Percentiles rank a stretch among this genome's conserved stretches.
These are phyloP conservation scores for Trametes hirsuta DNA, from an alignment of 1,284 basidiomycete genomes.

Conservation along the genomic window DNA sequence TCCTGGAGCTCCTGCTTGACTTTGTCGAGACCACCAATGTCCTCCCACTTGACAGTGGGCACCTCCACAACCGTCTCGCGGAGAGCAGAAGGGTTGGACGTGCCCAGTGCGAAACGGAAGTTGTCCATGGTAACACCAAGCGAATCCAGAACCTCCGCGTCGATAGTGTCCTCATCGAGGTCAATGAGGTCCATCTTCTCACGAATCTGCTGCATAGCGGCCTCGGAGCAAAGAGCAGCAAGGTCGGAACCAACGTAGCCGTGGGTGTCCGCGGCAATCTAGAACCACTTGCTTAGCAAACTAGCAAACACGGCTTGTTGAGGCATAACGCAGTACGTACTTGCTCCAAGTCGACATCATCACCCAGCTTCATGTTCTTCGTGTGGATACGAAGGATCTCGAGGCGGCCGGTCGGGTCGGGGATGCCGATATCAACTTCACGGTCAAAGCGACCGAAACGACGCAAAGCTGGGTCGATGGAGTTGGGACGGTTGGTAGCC, in stretches of 20 bases:
- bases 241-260: constrained; percentile 99
- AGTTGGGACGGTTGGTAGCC: constrained; percentile 98
- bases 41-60: constrained; percentile 96
- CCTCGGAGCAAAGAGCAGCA: constrained; percentile 95
- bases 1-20: constrained; percentile 99
- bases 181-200: constrained; percentile 98
- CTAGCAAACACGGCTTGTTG: not conserved
- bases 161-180: constrained; percentile 93
- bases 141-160: constrained; percentile 95
- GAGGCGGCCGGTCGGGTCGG: constrained; percentile 96
- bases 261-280: constrained; percentile 98
- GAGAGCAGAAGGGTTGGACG: constrained; percentile 95
- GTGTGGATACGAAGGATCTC: constrained; percentile 99
- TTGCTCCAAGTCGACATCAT: constrained; percentile 98
- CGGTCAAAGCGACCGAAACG: constrained; percentile 99
- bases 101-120: constrained; percentile 95
- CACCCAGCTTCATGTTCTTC: constrained; percentile 99
- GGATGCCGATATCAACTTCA: constrained; percentile 99
- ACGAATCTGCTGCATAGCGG: constrained; percentile 98
- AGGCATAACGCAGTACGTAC: constrained; percentile 38
- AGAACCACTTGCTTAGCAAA: constrained; percentile 15
- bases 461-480: constrained; percentile 97
- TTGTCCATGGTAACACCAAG: constrained; percentile 98
- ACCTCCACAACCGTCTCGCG: constrained; percentile 98
- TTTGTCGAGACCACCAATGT: constrained; percentile 98